Conservation (phyloP, 768 basidiomycete genomes). For the Solioccasus polychromus region DNA sequence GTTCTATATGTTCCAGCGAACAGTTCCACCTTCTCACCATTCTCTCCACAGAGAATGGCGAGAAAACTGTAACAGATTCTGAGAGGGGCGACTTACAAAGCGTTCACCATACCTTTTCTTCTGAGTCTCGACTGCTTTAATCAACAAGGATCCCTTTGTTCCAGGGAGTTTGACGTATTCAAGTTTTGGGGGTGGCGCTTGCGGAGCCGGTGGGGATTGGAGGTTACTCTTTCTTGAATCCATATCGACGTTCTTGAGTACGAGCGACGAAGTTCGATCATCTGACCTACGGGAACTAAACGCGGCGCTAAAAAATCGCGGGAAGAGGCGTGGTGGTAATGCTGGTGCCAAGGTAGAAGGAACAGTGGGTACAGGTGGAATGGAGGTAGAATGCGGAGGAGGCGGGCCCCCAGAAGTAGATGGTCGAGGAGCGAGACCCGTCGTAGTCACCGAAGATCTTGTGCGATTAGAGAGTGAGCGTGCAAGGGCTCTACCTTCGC, state of each 20-base stretch:
- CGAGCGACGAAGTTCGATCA: conserved; percentile 41
- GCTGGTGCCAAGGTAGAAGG: conserved; percentile 31
- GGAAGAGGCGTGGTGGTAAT: conserved; percentile 62
- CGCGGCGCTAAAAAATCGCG: conserved; percentile 66
- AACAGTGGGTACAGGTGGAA: conserved; percentile 24
- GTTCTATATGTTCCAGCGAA: conserved; percentile 90
- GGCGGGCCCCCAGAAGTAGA: conserved; percentile 34
- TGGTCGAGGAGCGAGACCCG: conserved; percentile 25
- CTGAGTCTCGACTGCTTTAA: conserved; percentile 86
- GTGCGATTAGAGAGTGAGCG: conserved; percentile 28
- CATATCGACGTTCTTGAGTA: conserved; percentile 37
- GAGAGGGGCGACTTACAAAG: neutral
- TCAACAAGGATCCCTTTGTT: conserved; percentile 78
- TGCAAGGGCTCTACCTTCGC: conserved; percentile 16
- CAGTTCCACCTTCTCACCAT: conserved; percentile 89
- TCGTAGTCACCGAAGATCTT: conserved; percentile 11
- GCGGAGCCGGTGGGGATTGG: conserved; percentile 37
- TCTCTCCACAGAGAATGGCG: conserved; percentile 89
- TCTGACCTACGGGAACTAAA: conserved; percentile 59
- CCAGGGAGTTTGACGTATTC: conserved; percentile 93
- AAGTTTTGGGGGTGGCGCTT: conserved; percentile 74
- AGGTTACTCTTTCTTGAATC: conserved; percentile 38
- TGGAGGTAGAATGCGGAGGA: conserved; percentile 19
- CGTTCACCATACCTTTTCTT: conserved; percentile 67
- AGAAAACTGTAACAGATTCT: conserved; percentile 59